phyloP scores from a whole-genome alignment of 805 yeast species.

The Gaillardinia entomophila region DNA sequence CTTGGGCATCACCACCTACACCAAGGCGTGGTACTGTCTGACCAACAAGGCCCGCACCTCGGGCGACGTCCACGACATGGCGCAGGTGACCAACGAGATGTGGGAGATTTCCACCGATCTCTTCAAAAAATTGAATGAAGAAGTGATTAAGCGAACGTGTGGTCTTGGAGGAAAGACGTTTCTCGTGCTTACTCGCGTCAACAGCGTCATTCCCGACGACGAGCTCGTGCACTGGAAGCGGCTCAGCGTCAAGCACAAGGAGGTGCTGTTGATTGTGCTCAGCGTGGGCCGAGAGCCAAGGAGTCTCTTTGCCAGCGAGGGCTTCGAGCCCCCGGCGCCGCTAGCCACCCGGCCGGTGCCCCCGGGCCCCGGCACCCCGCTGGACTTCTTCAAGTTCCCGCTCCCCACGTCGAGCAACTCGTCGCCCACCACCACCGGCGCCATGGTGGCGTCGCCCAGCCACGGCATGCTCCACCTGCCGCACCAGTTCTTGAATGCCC shows the following conservation, averaged over 20 bases:
- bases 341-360: conserved; percentile 1
- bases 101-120: conserved; percentile 54
- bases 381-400: conserved; percentile 15
- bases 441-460: conserved; percentile 25
- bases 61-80: conserved; percentile 19
- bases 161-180: conserved; percentile 50
- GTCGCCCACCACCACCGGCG: conserved; percentile 17
- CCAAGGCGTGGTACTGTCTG: conserved; percentile 59
- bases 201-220: conserved; percentile 75
- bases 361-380: not conserved
- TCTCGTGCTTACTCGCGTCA: conserved; percentile 62
- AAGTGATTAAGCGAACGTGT: conserved; percentile 21
- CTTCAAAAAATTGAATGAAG: conserved; percentile 30
- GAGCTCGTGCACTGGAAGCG: conserved; percentile 77
- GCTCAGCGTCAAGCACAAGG: conserved; percentile 52
- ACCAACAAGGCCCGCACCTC: conserved; percentile 9
- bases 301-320: conserved; percentile 21
- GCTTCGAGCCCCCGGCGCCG: conserved; percentile 3
- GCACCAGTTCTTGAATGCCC: conserved; percentile 28
- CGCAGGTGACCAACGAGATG: conserved; percentile 58
- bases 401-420: conserved; percentile 12
- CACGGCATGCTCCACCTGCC: conserved; percentile 31
- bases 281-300: conserved; percentile 61
- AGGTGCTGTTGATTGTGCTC: conserved; percentile 59
- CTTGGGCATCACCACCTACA: conserved; percentile 55